Evolutionary conservation across 331 rosid species (phyloP), one percentile per base, ranked within the genome.

Genomic region (Acacia concinna): DNA sequence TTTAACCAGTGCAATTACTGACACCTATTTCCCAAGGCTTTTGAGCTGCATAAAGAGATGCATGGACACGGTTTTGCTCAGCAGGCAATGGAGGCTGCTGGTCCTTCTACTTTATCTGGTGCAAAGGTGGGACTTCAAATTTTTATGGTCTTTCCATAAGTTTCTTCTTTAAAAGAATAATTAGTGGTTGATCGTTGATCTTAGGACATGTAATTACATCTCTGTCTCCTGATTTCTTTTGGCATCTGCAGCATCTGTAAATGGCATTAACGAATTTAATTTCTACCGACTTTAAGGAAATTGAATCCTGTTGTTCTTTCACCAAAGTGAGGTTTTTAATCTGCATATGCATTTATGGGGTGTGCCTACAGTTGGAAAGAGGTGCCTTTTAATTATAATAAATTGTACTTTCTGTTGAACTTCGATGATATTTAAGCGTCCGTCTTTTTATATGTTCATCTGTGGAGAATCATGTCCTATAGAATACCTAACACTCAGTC

Each of bases 71-170:
- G 79, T 25, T 43, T 81, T 70, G 83, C 49, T 74, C 86, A 86
- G 71, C 92, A 85, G 79, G 69, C 85, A 44, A 38, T 60, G 71
- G 91, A 76, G 21, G 4, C 78, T 35, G 68, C 82, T 27, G 92
- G 86, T 66, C 84, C 92, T 43, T 85, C 94, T 52, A 62, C 79
- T 74, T 81, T 88, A 32, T 83, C 88, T 5, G 71, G 84, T 70
- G 40, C 87, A 23, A 84, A 81, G 83, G 86, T 94, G 79, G 74
- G 69, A 20, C 59, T 64, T 75, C 5, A 9, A 52, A 70, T 18
- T 43, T 44, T 52, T 15, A 66, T 73, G 47, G 27, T 63, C 44
- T 81, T 15, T 75, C 59, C 28, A 28, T 73, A 2, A 27, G 37
- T 12, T 13, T 14, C 76, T 2, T 57, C 37, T 41, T n/a, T 21